These are phyloP conservation scores for Trichophyton benhamiae DNA, from an alignment of 2,329 filamentous ascomycete species.

Conservation along the genomic window DNA sequence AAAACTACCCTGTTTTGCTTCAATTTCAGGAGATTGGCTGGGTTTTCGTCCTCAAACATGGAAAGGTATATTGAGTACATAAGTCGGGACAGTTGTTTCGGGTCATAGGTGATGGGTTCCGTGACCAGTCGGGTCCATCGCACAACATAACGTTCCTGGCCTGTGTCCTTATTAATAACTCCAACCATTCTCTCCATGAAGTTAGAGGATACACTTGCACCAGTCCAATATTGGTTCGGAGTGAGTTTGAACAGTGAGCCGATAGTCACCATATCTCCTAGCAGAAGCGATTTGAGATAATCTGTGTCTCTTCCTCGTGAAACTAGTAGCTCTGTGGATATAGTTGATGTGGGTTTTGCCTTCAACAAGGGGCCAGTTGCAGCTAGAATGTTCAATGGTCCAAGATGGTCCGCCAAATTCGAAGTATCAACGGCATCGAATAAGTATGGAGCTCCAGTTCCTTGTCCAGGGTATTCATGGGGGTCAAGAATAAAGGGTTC, in stretches of 20 bases:
- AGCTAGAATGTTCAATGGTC: constrained; percentile 36
- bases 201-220: constrained; percentile 21
- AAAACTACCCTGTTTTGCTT: neutral
- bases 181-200: constrained; percentile 13
- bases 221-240: constrained; percentile 41
- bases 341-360: constrained; percentile 31
- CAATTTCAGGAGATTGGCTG: constrained; percentile 7
- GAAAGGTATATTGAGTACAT: constrained; percentile 34
- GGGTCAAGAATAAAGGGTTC: constrained; percentile 34
- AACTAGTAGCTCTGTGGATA: constrained; percentile 40
- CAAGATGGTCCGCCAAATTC: constrained; percentile 36
- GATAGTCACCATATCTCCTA: constrained; percentile 37
- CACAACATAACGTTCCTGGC: constrained; percentile 4
- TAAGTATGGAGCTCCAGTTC: constrained; percentile 23
- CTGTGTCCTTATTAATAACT: neutral
- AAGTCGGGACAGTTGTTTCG: constrained; percentile 28
- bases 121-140: constrained; percentile 3
- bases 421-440: constrained; percentile 50
- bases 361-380: constrained; percentile 39
- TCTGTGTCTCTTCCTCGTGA: constrained; percentile 21
- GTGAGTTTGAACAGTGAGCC: constrained; percentile 41
- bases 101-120: constrained; percentile 20
- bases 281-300: constrained; percentile 34
- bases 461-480: constrained; percentile 27
- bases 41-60: constrained; percentile 37